Conservation (phyloP, 805 yeast species). For the Wickerhamia fluorescens region DNA sequence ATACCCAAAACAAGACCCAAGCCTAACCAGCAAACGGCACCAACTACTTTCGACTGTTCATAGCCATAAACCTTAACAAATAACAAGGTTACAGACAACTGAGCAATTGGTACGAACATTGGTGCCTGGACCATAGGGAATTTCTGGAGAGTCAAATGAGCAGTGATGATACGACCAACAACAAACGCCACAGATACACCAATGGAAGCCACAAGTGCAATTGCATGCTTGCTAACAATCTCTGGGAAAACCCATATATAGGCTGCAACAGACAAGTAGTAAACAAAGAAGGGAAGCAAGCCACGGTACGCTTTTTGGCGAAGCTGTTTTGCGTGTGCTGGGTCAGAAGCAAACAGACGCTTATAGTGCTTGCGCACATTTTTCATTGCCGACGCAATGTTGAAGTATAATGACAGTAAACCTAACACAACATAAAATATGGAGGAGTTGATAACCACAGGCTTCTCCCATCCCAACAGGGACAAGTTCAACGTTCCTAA, state of each 20-base stretch:
- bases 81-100: slow-evolving; percentile 32
- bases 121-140: slow-evolving; percentile 74
- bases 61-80: slow-evolving; percentile 31
- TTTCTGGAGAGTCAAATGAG: slow-evolving; percentile 72
- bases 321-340: slow-evolving; percentile 20
- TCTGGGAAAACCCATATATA: slow-evolving; percentile 47
- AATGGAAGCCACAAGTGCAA: slow-evolving; percentile 60
- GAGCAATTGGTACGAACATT: slow-evolving; percentile 53
- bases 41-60: slow-evolving; percentile 36
- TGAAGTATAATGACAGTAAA: slow-evolving; percentile 51
- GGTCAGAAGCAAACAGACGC: slow-evolving; percentile 10
- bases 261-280: slow-evolving; percentile 41
- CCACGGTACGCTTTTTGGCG: slow-evolving; percentile 44
- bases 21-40: slow-evolving; percentile 57
- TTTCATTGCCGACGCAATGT: slow-evolving; percentile 58
- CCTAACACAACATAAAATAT: slow-evolving; percentile 45
- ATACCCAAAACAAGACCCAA: slow-evolving; percentile 60
- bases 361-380: slow-evolving; percentile 48
- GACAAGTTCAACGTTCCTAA: slow-evolving; percentile 35
- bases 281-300: slow-evolving; percentile 60
- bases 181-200: slow-evolving; percentile 74
- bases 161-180: slow-evolving; percentile 87
- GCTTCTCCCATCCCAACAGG: slow-evolving; percentile 20
- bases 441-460: slow-evolving; percentile 30
- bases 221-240: slow-evolving; percentile 35